Conservation (phyloP, 495 filamentous ascomycete genomes). For the Neurospora africana region DNA sequence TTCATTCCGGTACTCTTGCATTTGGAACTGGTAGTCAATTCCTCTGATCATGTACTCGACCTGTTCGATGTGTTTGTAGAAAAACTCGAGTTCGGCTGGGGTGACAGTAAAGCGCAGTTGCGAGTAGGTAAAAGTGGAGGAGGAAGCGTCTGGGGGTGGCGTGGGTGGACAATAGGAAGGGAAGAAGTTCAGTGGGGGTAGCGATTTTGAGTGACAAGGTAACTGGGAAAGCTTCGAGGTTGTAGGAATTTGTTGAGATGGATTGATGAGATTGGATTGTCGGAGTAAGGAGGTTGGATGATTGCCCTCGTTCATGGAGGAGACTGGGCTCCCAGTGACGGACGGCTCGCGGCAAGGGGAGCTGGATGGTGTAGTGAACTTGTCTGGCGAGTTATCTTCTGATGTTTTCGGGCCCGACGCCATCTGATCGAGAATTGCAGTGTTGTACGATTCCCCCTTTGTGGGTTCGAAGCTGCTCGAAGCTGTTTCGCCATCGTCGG, state of each 20-base stretch:
- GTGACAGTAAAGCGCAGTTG: neutral
- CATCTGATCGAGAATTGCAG: neutral
- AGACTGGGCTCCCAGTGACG: neutral
- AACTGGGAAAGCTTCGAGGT: neutral
- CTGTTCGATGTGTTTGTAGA: neutral
- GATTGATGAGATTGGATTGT: neutral
- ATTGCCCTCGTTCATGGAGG: neutral
- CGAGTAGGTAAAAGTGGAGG: neutral
- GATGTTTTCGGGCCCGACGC: neutral
- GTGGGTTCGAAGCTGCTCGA: neutral
- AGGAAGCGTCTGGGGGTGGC: neutral
- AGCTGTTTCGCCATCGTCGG: neutral
- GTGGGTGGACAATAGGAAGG: neutral
- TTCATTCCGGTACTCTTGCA: neutral
- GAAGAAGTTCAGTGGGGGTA: neutral
- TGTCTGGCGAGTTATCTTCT: neutral
- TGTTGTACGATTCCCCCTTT: neutral
- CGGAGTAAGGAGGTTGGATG: neutral
- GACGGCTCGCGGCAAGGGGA: neutral
- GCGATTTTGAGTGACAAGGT: neutral
- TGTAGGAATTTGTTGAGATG: neutral
- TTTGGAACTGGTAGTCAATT: neutral
- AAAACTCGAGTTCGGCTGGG: neutral
- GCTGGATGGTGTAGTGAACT: neutral
- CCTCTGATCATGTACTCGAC: neutral